Evolutionary conservation across 1,284 basidiomycete species (phyloP).

Genomic region (Heimioporus retisporus): DNA sequence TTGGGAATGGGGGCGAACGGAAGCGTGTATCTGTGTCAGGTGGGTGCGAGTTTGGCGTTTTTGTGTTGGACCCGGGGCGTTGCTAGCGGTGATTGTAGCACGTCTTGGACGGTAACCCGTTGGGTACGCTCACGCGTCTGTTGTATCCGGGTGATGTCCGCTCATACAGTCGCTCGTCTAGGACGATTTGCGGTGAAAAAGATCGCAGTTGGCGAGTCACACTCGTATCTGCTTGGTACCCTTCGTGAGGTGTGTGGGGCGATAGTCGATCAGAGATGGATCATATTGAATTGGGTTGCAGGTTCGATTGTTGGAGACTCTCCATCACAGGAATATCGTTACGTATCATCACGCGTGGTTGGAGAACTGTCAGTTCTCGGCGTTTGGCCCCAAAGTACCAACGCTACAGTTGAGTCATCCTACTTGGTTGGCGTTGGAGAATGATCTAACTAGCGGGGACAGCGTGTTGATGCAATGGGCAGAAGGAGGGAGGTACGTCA

Average conservation of each 20-base stretch:
- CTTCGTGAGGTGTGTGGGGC: conserved; percentile 72
- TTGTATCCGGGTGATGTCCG: background rate
- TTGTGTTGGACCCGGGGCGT: background rate
- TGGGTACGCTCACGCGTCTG: conserved; percentile 55
- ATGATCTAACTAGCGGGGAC: conserved; percentile 15
- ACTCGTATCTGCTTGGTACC: conserved; percentile 84
- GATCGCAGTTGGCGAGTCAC: conserved; percentile 92
- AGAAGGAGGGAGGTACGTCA: conserved; percentile 75
- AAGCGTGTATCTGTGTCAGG: conserved; percentile 88
- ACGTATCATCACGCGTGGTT: conserved; percentile 98
- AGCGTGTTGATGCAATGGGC: conserved; percentile 96
- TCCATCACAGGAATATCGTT: conserved; percentile 93
- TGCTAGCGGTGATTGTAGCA: conserved; percentile 61
- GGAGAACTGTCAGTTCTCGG: conserved; percentile 85
- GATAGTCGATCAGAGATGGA: background rate
- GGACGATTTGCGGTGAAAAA: conserved; percentile 95
- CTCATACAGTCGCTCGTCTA: conserved; percentile 31
- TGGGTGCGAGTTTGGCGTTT: conserved; percentile 43
- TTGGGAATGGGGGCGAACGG: conserved; percentile 96
- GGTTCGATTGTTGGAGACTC: conserved; percentile 86
- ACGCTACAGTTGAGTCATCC: conserved; percentile 73
- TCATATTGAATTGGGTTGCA: conserved; percentile 34
- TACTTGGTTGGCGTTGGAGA: background rate
- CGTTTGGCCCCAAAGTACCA: conserved; percentile 86
- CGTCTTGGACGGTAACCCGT: conserved; percentile 81